Percentiles rank a stretch among this genome's conserved stretches.
phyloP scores from a whole-genome alignment of 2,329 filamentous ascomycete genomes.

The Aspergillus sp. region DNA sequence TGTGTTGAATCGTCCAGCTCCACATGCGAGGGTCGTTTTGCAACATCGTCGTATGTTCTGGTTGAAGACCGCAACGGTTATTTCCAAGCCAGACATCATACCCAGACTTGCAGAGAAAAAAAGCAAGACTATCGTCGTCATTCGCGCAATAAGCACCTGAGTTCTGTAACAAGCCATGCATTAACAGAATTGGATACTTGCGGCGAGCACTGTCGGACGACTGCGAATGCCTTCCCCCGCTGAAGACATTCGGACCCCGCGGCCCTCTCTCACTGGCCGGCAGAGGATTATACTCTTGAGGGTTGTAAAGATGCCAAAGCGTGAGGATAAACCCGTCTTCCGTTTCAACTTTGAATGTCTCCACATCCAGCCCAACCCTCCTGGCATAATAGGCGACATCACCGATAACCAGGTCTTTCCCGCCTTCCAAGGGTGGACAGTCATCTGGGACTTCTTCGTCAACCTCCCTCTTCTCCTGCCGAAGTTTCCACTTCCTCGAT shows the following conservation, averaged over 20 bases:
- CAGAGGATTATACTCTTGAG: slow-evolving; percentile 65
- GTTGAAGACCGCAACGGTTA: slow-evolving; percentile 82
- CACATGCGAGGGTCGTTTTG: slow-evolving; percentile 87
- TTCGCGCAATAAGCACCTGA: slow-evolving; percentile 86
- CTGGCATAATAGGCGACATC: slow-evolving; percentile 85
- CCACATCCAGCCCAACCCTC: slow-evolving; percentile 81
- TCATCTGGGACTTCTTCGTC: slow-evolving; percentile 44
- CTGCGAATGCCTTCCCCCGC: slow-evolving; percentile 32
- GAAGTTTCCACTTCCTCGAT: slow-evolving; percentile 61
- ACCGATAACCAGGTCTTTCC: slow-evolving; percentile 73
- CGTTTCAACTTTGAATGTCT: slow-evolving; percentile 80
- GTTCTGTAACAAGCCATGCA: slow-evolving; percentile 86
- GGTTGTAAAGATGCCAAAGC: slow-evolving; percentile 87
- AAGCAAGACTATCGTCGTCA: slow-evolving; percentile 85
- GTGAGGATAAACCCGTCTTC: slow-evolving; percentile 91
- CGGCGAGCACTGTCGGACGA: slow-evolving; percentile 24
- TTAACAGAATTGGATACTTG: slow-evolving; percentile 75
- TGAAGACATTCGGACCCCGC: slow-evolving; percentile 64
- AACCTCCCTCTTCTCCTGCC: slow-evolving; percentile 40
- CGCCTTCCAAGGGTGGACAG: slow-evolving; percentile 76
- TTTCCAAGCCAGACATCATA: slow-evolving; percentile 97
- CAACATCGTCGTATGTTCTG: slow-evolving; percentile 69
- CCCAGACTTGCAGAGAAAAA: slow-evolving; percentile 86
- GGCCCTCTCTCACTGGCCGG: slow-evolving; percentile 44
- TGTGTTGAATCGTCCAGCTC: slow-evolving; percentile 93